These are phyloP conservation scores for Scheffersomyces amazonensis DNA, from an alignment of 805 yeast species.

Conservation along the genomic window DNA sequence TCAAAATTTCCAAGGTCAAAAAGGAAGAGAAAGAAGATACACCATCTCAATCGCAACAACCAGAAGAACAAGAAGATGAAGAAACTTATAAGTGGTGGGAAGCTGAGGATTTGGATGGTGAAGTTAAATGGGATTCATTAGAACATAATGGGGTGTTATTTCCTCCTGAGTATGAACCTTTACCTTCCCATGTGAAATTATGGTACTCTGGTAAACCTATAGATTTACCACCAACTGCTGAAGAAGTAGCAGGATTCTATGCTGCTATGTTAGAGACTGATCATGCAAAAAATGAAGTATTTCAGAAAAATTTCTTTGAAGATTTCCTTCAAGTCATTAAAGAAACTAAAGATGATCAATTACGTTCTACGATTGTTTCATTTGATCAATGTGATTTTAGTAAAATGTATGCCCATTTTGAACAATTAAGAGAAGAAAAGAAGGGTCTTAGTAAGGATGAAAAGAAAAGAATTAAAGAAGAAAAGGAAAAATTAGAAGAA, in stretches of 20 bases:
- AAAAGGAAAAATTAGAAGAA: constrained; percentile 74
- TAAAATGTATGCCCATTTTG: constrained; percentile 70
- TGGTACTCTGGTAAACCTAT: constrained; percentile 78
- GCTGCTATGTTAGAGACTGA: constrained; percentile 87
- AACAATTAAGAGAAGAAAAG: constrained; percentile 66
- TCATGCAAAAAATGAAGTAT: constrained; percentile 82
- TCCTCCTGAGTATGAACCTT: constrained; percentile 87
- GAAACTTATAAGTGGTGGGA: constrained; percentile 86
- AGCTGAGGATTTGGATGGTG: constrained; percentile 66
- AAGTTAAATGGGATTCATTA: constrained; percentile 80
- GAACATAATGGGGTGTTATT: constrained; percentile 90
- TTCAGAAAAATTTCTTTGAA: constrained; percentile 80
- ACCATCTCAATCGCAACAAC: constrained; percentile 1
- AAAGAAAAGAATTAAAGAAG: constrained; percentile 68
- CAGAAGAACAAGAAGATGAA: constrained; percentile 41
- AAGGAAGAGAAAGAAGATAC: constrained; percentile 5
- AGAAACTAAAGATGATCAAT: constrained; percentile 63
- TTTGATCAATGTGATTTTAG: constrained; percentile 77
- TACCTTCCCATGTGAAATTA: constrained; percentile 74
- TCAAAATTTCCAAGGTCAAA: constrained; percentile 2
- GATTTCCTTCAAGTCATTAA: constrained; percentile 71
- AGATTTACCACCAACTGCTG: constrained; percentile 73
- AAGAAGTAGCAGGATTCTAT: constrained; percentile 94
- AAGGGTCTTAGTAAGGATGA: constrained; percentile 68
- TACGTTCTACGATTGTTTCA: constrained; percentile 42